Conservation (phyloP, 164 flowering plant genomes). For the Berberis vulgaris region DNA sequence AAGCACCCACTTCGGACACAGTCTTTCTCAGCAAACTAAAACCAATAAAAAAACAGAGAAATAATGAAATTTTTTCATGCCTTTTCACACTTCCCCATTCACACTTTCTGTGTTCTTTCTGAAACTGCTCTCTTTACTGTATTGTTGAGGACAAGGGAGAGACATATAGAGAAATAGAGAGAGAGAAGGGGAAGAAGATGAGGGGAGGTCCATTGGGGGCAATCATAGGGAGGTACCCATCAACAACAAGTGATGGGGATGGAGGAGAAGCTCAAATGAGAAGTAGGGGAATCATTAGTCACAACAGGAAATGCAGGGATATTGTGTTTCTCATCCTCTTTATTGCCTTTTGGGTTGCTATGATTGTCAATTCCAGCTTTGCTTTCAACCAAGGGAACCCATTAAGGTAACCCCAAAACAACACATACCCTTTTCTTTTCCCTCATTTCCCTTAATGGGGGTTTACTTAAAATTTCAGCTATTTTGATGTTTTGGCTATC, state of each 20-base stretch:
- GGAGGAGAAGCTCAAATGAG: background rate
- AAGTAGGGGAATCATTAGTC: slow-evolving; percentile 41
- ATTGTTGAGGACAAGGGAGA: too few species aligned
- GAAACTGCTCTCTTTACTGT: too few species aligned
- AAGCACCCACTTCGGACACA: too few species aligned
- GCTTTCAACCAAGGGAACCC: slow-evolving; percentile 90
- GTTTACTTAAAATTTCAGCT: background rate
- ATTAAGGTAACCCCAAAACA: slow-evolving; percentile 38
- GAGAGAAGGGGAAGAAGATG: background rate
- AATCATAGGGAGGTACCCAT: background rate
- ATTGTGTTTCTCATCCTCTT: slow-evolving; percentile 68
- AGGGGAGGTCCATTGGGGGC: slow-evolving; percentile 1
- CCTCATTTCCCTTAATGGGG: background rate
- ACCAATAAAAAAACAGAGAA: too few species aligned
- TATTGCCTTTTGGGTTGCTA: slow-evolving; percentile 87
- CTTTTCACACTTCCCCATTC: too few species aligned
- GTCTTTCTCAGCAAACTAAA: too few species aligned
- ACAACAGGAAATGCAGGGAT: slow-evolving; percentile 93
- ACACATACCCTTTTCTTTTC: background rate
- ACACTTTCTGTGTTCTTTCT: too few species aligned
- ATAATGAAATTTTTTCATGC: too few species aligned
- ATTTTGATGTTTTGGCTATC: too few species aligned
- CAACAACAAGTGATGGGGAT: background rate
- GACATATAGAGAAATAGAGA: background rate
- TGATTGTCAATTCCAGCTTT: slow-evolving; percentile 97